Evolutionary conservation across 768 basidiomycete species (phyloP).

Genomic region (Hygrocybe punicea): DNA sequence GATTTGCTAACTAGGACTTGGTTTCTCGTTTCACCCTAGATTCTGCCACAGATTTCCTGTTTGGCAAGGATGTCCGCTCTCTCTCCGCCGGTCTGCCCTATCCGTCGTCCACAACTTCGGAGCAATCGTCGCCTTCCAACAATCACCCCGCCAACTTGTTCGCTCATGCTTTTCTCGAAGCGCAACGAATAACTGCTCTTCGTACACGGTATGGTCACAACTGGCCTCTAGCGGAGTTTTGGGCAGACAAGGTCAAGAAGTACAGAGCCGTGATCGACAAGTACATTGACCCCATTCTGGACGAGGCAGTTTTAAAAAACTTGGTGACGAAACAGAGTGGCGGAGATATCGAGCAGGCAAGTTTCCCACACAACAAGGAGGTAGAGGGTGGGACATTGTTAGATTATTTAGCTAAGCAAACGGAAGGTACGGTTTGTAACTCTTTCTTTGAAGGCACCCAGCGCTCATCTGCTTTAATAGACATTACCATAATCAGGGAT

Average conservation of each 20-base stretch:
- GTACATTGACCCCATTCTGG: slow-evolving; percentile 51
- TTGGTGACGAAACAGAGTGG: slow-evolving; percentile 10
- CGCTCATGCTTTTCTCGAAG: slow-evolving; percentile 46
- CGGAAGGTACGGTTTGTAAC: slow-evolving; percentile 42
- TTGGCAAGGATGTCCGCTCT: slow-evolving; percentile 50
- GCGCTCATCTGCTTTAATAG: slow-evolving; percentile 20
- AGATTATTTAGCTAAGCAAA: slow-evolving; percentile 49
- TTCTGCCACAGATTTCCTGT: slow-evolving; percentile 60
- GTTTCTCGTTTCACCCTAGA: slow-evolving; percentile 57
- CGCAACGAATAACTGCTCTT: slow-evolving; percentile 36
- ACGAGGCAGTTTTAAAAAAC: slow-evolving; percentile 41
- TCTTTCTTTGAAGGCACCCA: slow-evolving; percentile 2
- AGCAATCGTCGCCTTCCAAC: slow-evolving; percentile 12
- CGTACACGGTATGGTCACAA: slow-evolving; percentile 38
- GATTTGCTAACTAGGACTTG: slow-evolving; percentile 32
- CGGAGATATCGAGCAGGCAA: slow-evolving; percentile 29
- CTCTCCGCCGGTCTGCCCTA: slow-evolving; percentile 51
- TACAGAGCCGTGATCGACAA: slow-evolving; percentile 43
- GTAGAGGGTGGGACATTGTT: slow-evolving; percentile 45
- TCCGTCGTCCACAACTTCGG: slow-evolving; percentile 36
- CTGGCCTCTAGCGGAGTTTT: slow-evolving; percentile 59
- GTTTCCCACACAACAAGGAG: slow-evolving; percentile 11
- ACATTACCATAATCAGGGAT: slow-evolving; percentile 42
- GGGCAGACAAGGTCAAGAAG: slow-evolving; percentile 42
- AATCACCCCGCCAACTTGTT: slow-evolving; percentile 44